A percentile compares a stretch with the other conserved stretches of the same genome.
These are phyloP conservation scores for Botrytis tulipae DNA, from an alignment of 2,329 filamentous ascomycete genomes.

Conservation along the genomic window DNA sequence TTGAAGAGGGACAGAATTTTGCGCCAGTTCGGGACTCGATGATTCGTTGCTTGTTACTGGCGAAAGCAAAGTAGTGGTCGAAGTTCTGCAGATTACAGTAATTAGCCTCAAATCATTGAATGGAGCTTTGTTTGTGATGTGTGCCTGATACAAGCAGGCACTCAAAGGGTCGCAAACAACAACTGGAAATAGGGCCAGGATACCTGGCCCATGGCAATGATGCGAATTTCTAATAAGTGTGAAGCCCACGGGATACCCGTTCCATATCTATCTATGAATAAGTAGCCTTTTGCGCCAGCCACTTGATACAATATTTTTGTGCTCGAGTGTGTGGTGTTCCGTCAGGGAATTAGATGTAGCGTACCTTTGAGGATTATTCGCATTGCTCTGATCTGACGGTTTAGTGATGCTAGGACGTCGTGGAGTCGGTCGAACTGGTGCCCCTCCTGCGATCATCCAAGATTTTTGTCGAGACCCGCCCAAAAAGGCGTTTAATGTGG, in stretches of 20 bases:
- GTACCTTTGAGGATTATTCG: slow-evolving; percentile 27
- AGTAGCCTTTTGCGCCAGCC: not conserved
- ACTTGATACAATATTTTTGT: not conserved
- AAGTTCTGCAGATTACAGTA: not conserved
- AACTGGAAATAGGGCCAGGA: not conserved
- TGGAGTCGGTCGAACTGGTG: slow-evolving; percentile 36
- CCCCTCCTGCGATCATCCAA: slow-evolving; percentile 38
- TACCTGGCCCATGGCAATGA: not conserved
- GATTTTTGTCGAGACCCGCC: slow-evolving; percentile 37
- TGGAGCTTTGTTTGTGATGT: not conserved
- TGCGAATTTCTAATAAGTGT: not conserved
- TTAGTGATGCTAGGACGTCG: slow-evolving; percentile 29
- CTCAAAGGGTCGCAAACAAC: not conserved
- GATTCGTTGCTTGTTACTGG: slow-evolving; percentile 61
- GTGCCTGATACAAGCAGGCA: not conserved
- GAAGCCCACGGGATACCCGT: not conserved
- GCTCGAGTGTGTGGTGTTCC: not conserved
- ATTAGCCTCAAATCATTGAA: slow-evolving; percentile 17
- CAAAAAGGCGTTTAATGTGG: slow-evolving; percentile 39
- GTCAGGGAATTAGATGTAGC: not conserved
- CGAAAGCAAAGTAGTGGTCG: slow-evolving; percentile 41
- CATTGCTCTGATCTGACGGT: slow-evolving; percentile 21
- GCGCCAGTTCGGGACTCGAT: slow-evolving; percentile 43
- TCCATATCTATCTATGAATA: not conserved
- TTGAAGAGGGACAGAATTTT: not conserved